Base-by-base conservation (phyloP, 805 yeast genomes). In the Kodamaea restingae region DNA sequence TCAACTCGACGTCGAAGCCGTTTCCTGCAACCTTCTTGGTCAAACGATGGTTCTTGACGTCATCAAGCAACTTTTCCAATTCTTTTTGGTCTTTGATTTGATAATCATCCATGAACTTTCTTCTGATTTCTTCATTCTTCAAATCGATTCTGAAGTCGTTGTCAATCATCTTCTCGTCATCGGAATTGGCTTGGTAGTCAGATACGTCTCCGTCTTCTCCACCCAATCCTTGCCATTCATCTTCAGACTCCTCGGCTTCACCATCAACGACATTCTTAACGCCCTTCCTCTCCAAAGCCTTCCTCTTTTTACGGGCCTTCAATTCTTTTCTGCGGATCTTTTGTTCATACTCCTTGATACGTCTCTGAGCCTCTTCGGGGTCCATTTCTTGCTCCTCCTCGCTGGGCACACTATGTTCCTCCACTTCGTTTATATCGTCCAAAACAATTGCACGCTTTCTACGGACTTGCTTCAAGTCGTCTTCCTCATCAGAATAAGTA, bases 241-340 rank as follows among this genome's bases (percentile, higher is more conserved):
- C 95, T 44, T 86, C 95, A 26, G 93, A 84, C 63, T 86, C 95
- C 49, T 77, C 88, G 32, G 95, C 95, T 65, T 85, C 93, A 35
- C 83, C 81, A 51, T 86, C 91, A 55, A 85, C 67, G 39, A 86
- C 72, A 18, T 75, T 68, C 38, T 70, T 70, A 14, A 80, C 48
- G 2, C 90, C 90, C 41, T 63, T 70, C 20, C 73, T 63, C 45
- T 75, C 83, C 67, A 81, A 59, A 44, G 78, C 84, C 45, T 63
- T 73, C 37, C 75, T 60, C 37, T 56, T 50, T 40, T 53, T 56
- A 15, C 67, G 53, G 2, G 50, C 43, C 38, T 54, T 54, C 30
- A 68, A 54, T 42, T 69, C 74, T 40, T 56, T 50, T 12, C 55
- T 50, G 35, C 63, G 50, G 42, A 60, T 62, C 54, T 49, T 65